phyloP scores from a whole-genome alignment of 345 rosid species.

The Aegle marmelos region DNA sequence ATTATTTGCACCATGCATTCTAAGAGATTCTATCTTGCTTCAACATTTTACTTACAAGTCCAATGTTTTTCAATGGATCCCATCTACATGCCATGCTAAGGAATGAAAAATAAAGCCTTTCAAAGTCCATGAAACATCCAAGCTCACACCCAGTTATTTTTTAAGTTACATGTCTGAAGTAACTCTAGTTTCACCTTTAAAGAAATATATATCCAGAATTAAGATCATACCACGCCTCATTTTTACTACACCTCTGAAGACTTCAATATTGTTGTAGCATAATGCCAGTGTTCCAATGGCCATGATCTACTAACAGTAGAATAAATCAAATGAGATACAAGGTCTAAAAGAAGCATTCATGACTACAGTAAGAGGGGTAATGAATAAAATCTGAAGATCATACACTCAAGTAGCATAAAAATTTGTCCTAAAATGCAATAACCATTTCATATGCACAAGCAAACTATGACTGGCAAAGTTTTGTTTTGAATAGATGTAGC shows the following conservation, averaged over 20 bases:
- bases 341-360: not conserved
- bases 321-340: conserved; percentile 26
- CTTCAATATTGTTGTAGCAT: conserved; percentile 86
- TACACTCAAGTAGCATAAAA: not conserved
- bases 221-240: conserved; percentile 88
- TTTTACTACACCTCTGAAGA: conserved; percentile 93
- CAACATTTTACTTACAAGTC: not conserved
- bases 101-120: not conserved
- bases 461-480: not conserved
- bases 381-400: not conserved
- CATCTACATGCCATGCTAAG: not conserved
- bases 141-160: not conserved
- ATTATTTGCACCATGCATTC: not conserved
- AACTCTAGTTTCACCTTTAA: not conserved
- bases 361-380: not conserved
- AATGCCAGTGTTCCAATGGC: conserved; percentile 93
- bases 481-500: not conserved
- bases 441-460: not conserved
- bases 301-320: conserved; percentile 63
- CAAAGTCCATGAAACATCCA: not conserved
- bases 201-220: not conserved
- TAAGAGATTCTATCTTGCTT: not conserved
- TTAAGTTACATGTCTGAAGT: not conserved
- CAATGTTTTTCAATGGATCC: not conserved
- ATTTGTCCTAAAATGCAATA: not conserved